Base-by-base conservation (phyloP, 2,329 filamentous ascomycete species). In the Calonectria multiphialidica region DNA sequence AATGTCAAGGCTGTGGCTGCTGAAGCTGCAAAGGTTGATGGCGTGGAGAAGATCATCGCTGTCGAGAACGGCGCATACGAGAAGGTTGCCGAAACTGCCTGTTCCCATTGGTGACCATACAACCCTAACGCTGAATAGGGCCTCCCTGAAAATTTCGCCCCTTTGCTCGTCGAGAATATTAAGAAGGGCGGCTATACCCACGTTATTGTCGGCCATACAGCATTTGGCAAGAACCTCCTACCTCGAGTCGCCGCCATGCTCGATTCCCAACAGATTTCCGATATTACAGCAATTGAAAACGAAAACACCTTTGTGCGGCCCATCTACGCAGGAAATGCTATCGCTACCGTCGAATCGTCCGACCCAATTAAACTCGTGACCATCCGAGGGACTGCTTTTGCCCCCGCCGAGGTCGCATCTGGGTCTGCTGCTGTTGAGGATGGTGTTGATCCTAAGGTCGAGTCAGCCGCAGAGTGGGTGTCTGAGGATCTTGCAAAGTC, bases 241-340 rank as follows among this genome's bases (percentile, higher is more conserved):
- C 97, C 97, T 45, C 93, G 97, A 74, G 94, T 98, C 18, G 95
- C 97, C 23, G 97, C 97, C 23, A 87, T 99, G 68, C 89, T 99
- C 71, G 97, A 99, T 83, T 92, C 93, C 42, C 96, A 98, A 86
- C 96, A 98, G 82, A 92, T 99, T 73, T 98, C 96, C 53, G 97
- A 99, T 83, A 94, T 98, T 77, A 98, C 92, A 21, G 89, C 86
- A 1, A 93, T 99, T 81, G 92, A 98, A 84, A 91, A 91, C 84
- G 96, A 98, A 84, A 96, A 96, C 83, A 98, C 95, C 15, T 99
- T 99, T 81, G 93, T 98, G 68, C 94, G 97, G 70, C 96, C 97
- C 33, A 98, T 99, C 81, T 99, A 99, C 84, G 97, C 97, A 70
- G 97, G 97, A 68, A 99, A 99, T 82, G 97, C 96, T 59, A 98